These are phyloP conservation scores for Cyclotella baltica DNA, from an alignment of 108 stramenopile genomes.

Conservation along the genomic window DNA sequence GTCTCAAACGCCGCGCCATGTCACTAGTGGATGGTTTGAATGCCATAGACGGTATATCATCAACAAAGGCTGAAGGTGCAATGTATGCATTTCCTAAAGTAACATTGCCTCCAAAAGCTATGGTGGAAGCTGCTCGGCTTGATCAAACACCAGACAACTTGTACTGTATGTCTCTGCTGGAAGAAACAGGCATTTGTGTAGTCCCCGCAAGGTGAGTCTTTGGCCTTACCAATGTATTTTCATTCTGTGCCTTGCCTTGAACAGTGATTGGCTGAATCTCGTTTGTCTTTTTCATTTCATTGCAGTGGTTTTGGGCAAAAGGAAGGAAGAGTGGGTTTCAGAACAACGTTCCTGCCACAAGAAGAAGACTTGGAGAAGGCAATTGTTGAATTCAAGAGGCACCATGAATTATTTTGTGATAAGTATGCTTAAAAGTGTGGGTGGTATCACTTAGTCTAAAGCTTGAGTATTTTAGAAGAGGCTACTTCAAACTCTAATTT, in stretches of 20 bases:
- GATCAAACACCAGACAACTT: constrained; percentile 87
- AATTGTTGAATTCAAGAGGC: constrained; percentile 74
- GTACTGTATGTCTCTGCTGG: constrained; percentile 89
- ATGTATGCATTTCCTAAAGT: constrained; percentile 96
- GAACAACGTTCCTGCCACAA: constrained; percentile 94
- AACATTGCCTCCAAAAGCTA: constrained; percentile 74
- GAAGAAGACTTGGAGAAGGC: constrained; percentile 81
- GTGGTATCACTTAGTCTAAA: too few species aligned
- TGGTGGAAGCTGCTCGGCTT: constrained; percentile 75
- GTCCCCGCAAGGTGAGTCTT: constrained; percentile 82
- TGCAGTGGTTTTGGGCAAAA: constrained; percentile 90
- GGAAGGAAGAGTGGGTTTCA: constrained; percentile 90
- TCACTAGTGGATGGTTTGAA: constrained; percentile 86
- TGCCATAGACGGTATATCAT: constrained; percentile 85
- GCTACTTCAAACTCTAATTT: too few species aligned
- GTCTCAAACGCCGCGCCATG: constrained; percentile 81
- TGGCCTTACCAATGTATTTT: too few species aligned
- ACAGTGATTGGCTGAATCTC: neutral
- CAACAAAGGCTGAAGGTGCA: constrained; percentile 89
- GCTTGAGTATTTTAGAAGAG: too few species aligned
- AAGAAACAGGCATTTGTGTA: constrained; percentile 91
- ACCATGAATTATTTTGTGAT: constrained; percentile 85
- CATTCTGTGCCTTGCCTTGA: constrained; percentile 76
- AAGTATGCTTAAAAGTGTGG: constrained; percentile 70
- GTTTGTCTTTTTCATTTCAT: neutral